Base-by-base conservation (phyloP, 768 basidiomycete genomes). In the Russula vinacea region DNA sequence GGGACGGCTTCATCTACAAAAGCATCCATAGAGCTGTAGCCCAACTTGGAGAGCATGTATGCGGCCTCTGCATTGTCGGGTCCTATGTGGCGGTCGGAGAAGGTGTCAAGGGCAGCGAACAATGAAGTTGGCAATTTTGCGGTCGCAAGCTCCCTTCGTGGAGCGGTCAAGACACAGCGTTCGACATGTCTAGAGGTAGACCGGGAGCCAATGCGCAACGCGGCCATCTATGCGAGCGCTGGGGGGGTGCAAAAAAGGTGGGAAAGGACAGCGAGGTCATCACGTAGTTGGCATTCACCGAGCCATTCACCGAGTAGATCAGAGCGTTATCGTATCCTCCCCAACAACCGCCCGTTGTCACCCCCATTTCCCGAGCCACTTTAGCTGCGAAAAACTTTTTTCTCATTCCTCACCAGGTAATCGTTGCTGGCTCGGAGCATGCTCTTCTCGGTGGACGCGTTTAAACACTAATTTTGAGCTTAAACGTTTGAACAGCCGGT, bases 31-130 rank as follows among this genome's bases (percentile, higher is more conserved):
- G 89, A 86, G 65, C 86, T 78, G 73, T 92, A 97, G 29, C 95
- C 95, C 33, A 99, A 76, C 64, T 81, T 79, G 4, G 81, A 77
- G 65, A 99, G 89, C 96, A 98, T 98, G 51, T 80, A 79, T 2
- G 82, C 77, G 29, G 88, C 84, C 76, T 96, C 94, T n/a, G 77
- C 75, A 63, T 85, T 84, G 72, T 94, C 88, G 16, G 96, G 96
- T 16, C 96, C 97, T 69, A 98, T 86, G 75, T 99, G 96, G 37
- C 96, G 86, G 70, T 91, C 86, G 51, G 86, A 74, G 77, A 98
- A 98, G 39, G 87, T 89, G 77, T 99, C 96, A 67, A 97, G 80
- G 2, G 94, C 85, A 14, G 87, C 82, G 74, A 96, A 93, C 67
- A 95, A 80, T 35, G 86, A 84, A 0, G 79, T 68, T 13, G 84